Percentiles rank a stretch among this genome's conserved stretches.
Evolutionary conservation across 768 basidiomycete species (phyloP).

Genomic region (Lactarius vividus): DNA sequence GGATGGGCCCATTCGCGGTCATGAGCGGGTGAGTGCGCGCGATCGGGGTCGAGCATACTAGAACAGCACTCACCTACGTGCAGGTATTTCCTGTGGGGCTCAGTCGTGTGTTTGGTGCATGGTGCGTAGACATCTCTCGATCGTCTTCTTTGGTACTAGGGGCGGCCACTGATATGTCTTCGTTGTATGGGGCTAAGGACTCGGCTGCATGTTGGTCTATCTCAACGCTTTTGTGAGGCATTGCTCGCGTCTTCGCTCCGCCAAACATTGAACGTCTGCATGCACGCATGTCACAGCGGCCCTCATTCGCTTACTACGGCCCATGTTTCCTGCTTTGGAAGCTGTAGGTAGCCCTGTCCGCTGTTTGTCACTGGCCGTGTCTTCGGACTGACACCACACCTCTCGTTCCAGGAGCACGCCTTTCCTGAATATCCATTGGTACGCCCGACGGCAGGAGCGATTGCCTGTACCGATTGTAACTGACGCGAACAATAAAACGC

Average conservation of each 20-base stretch:
- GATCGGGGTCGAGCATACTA: too few relatives aligned
- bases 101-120: slow-evolving; percentile 67
- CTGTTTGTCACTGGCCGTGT: background rate
- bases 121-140: slow-evolving; percentile 41
- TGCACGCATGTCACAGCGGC: slow-evolving; percentile 35
- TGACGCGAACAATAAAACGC: background rate
- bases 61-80: too few relatives aligned
- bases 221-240: slow-evolving; percentile 63
- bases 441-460: slow-evolving; percentile 27
- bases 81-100: slow-evolving; percentile 86
- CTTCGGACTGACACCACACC: background rate
- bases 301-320: slow-evolving; percentile 79
- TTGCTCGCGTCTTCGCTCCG: slow-evolving; percentile 12
- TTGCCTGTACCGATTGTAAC: background rate
- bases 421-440: slow-evolving; percentile 90
- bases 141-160: background rate
- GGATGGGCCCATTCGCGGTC: slow-evolving; percentile 74
- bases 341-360: slow-evolving; percentile 42
- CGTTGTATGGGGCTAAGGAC: slow-evolving; percentile 36
- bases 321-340: slow-evolving; percentile 83
- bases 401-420: slow-evolving; percentile 60
- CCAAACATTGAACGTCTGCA: background rate
- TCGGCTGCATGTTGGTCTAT: slow-evolving; percentile 65
- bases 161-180: background rate
- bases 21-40: slow-evolving; percentile 57